phyloP scores from a whole-genome alignment of 495 filamentous ascomycete genomes.

The Hypomontagnella submonticulosa region DNA sequence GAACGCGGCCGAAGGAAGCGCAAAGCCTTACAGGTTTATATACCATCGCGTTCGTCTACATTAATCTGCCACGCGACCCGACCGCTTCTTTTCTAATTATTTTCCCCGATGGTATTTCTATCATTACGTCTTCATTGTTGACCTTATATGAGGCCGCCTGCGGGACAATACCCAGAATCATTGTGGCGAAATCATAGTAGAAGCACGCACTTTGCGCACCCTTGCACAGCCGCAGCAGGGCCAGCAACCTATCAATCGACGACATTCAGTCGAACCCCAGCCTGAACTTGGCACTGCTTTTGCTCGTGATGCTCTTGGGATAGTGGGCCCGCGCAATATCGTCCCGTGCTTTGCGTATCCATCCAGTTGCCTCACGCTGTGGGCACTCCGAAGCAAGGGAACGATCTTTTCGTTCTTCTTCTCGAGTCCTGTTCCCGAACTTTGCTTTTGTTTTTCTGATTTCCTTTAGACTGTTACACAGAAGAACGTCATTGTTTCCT shows the following conservation, averaged over 20 bases:
- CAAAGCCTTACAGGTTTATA: slow-evolving; percentile 21
- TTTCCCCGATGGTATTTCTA: not conserved
- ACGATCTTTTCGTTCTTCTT: slow-evolving; percentile 6
- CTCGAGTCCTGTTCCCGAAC: slow-evolving; percentile 1
- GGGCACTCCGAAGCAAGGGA: slow-evolving; percentile 13
- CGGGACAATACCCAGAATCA: slow-evolving; percentile 8
- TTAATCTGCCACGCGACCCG: slow-evolving; percentile 15
- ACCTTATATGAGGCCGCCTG: slow-evolving; percentile 35
- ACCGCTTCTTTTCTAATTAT: slow-evolving; percentile 9
- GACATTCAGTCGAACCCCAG: slow-evolving; percentile 19
- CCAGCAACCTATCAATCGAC: slow-evolving; percentile 26
- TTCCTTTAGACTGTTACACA: not conserved
- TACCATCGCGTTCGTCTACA: slow-evolving; percentile 18
- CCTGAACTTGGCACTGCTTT: slow-evolving; percentile 21
- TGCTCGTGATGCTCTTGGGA: slow-evolving; percentile 35
- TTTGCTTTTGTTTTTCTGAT: not conserved
- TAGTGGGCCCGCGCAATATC: slow-evolving; percentile 26
- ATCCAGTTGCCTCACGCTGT: slow-evolving; percentile 29
- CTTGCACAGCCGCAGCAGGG: slow-evolving; percentile 38
- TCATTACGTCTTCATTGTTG: not conserved
- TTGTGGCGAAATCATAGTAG: slow-evolving; percentile 30
- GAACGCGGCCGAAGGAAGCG: slow-evolving; percentile 26
- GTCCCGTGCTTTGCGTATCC: slow-evolving; percentile 26
- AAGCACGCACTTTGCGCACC: slow-evolving; percentile 24
- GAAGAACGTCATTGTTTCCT: slow-evolving; percentile 3